phyloP scores from a whole-genome alignment of 2,329 filamentous ascomycete genomes.

The Paecilomyces variotii region DNA sequence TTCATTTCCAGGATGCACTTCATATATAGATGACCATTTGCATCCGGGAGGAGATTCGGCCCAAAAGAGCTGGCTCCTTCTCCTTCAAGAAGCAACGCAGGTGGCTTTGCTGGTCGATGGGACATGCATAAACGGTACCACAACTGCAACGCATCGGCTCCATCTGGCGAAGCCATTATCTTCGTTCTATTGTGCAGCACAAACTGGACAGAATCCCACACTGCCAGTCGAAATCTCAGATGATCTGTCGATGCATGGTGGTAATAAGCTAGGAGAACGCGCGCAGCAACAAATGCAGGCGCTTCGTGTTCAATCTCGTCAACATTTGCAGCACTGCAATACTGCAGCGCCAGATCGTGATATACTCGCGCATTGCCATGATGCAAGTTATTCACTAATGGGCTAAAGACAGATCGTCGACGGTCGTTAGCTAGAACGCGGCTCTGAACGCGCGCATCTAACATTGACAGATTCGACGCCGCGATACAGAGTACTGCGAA shows the following conservation, averaged over 20 bases:
- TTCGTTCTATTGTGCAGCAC: neutral
- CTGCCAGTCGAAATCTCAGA: neutral
- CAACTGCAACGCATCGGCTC: constrained; percentile 9
- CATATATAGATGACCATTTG: constrained; percentile 9
- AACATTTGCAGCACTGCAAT: neutral
- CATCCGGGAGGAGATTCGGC: constrained; percentile 5
- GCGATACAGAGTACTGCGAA: neutral
- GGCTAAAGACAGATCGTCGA: neutral
- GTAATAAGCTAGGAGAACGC: neutral
- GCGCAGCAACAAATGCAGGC: neutral
- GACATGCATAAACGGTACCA: constrained; percentile 15
- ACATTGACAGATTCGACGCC: neutral
- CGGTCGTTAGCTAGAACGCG: neutral
- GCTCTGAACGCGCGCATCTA: neutral
- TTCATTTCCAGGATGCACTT: constrained; percentile 10
- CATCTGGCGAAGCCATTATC: neutral
- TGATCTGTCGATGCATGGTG: neutral
- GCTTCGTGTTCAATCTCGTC: neutral
- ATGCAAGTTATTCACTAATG: neutral
- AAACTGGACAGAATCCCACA: neutral
- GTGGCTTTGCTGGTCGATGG: constrained; percentile 10
- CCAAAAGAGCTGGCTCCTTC: constrained; percentile 6
- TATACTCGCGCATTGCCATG: neutral
- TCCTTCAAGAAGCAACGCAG: constrained; percentile 11
- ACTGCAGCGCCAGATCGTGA: neutral